These are phyloP conservation scores for Thalassiosira gravida DNA, from an alignment of 352 stramenopile genomes.

Conservation along the genomic window DNA sequence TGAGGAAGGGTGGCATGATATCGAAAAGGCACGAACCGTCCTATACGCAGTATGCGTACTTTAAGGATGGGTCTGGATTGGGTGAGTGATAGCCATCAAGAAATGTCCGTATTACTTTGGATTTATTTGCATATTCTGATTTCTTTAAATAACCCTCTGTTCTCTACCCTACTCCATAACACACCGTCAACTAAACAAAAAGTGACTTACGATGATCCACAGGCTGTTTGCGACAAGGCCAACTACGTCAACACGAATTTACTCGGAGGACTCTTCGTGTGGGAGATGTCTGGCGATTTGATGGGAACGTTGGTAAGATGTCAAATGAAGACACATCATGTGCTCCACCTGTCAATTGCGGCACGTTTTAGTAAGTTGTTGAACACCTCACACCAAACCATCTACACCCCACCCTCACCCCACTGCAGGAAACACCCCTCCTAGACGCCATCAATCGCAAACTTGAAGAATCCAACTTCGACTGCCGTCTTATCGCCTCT, in stretches of 20 bases:
- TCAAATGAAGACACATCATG: too few species aligned
- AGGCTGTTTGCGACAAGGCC: slow-evolving; percentile 59
- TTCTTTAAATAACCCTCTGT: slow-evolving; percentile 31
- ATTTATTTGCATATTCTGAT: slow-evolving; percentile 50
- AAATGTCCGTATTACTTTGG: slow-evolving; percentile 41
- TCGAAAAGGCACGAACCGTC: slow-evolving; percentile 50
- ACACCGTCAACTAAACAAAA: too few species aligned
- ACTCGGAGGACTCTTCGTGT: slow-evolving; percentile 54
- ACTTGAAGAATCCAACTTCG: slow-evolving; percentile 62
- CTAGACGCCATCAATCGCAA: slow-evolving; percentile 59
- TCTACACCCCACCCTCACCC: background rate
- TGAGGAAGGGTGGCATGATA: slow-evolving; percentile 39
- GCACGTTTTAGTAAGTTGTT: too few species aligned
- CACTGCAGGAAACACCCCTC: slow-evolving; percentile 38
- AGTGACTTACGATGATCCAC: slow-evolving; percentile 61
- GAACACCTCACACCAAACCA: slow-evolving; percentile 1
- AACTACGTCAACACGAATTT: slow-evolving; percentile 52
- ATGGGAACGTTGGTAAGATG: slow-evolving; percentile 26
- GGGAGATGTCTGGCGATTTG: slow-evolving; percentile 55
- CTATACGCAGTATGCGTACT: slow-evolving; percentile 54
- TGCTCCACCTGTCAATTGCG: too few species aligned
- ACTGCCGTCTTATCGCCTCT: slow-evolving; percentile 29
- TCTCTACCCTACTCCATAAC: too few species aligned
- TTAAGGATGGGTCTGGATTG: slow-evolving; percentile 58
- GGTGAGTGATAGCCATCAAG: slow-evolving; percentile 28